Conservation (phyloP, 495 filamentous ascomycete species). For the Xylaria acuta region DNA sequence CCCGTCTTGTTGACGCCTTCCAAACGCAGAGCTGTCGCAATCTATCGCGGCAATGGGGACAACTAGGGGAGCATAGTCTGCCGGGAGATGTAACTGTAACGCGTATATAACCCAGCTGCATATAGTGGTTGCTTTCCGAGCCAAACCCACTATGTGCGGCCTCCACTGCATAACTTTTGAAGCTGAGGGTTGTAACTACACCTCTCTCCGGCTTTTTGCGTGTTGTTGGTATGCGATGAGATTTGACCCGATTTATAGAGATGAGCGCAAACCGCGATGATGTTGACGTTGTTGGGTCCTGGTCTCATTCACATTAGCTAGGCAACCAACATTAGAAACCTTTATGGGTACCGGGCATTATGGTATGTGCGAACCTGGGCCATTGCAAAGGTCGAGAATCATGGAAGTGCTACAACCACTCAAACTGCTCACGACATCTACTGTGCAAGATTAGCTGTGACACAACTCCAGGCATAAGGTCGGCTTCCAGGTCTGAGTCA, state of each 20-base stretch:
- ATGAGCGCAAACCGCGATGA: neutral
- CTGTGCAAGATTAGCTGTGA: neutral
- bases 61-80: constrained; percentile 7
- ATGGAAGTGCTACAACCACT: neutral
- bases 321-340: neutral
- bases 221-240: neutral
- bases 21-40: constrained; percentile 10
- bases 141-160: neutral
- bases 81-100: constrained; percentile 17
- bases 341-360: neutral
- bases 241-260: neutral
- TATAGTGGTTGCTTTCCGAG: constrained; percentile 7
- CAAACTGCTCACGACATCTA: neutral
- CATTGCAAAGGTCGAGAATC: neutral
- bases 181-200: neutral
- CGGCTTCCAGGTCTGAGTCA: neutral
- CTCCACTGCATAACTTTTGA: neutral
- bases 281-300: neutral
- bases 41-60: constrained; percentile 13
- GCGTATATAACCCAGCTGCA: constrained; percentile 21
- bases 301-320: neutral
- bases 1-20: constrained; percentile 13
- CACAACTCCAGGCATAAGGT: neutral
- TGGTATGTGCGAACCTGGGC: neutral
- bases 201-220: neutral